Base-by-base conservation (phyloP, 768 basidiomycete genomes). In the Arthromyces matolae region DNA sequence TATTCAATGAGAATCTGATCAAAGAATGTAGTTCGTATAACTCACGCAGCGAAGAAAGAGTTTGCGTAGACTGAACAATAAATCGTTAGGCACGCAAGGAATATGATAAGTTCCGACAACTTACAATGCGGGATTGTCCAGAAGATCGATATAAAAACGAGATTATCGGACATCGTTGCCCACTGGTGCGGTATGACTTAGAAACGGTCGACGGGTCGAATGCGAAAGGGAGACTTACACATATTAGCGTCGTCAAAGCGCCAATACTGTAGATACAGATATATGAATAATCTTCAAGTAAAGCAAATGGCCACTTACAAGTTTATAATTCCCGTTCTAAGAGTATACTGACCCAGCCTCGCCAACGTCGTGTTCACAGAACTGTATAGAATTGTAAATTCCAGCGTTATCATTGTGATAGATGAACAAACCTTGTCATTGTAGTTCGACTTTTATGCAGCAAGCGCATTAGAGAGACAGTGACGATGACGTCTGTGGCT, bases 301-400 rank as follows among this genome's bases (percentile, higher is more conserved):
- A n/a, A 6, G 12, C 3, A 14, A 1, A 32, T 18, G 13, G 1
- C 10, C 18, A 29, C 46, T n/a, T 14, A 48, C 51, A 32, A 48
- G 10, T 52, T 42, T n/a, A 52, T 32, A 5, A 52, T 32, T 3
- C 51, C 51, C 28, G 46, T 52, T 12, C 16, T 47, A 22, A 52
- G 20, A 8, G 46, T 48, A 32, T 48, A 43, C 29, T 48, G 51
- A 5, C 35, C 31, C 9, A 52, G 27, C 24, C 40, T 37, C 4
- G 18, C 33, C 0, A 52, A 34, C 4, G 46, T 47, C 9, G 34
- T 24, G 33, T 52, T 52, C 0, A 48, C 31, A 6, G 51, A 34
- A 29, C 51, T 52, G 18, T 20, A 23, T 7, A 24, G 4, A 38
- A 7, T 13, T 20, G 9, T 3, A 29, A 0, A 14, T n/a, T n/a